These are phyloP conservation scores for Quercus agrifolia DNA, from an alignment of 306 rosid genomes.

Conservation along the genomic window DNA sequence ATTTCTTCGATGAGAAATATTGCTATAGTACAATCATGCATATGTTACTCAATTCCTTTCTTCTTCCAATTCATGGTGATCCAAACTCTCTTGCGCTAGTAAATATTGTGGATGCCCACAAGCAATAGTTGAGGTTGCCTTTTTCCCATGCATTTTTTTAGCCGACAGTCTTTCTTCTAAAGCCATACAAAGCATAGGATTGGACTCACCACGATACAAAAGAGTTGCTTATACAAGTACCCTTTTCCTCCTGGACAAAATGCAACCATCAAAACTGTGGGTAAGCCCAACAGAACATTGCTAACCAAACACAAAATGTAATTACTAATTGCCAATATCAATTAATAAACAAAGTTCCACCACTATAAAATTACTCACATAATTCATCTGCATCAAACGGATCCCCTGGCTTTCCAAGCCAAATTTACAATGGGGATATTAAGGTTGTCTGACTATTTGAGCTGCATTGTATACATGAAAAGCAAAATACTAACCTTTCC, in stretches of 20 bases:
- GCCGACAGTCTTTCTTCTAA: no score
- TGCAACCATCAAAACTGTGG: neutral
- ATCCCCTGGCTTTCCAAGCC: neutral
- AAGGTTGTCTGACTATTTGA: neutral
- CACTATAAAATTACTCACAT: neutral
- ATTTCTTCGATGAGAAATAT: no score
- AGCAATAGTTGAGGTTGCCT: no score
- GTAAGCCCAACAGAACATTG: neutral
- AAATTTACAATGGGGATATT: neutral
- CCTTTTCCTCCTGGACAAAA: neutral
- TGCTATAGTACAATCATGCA: no score
- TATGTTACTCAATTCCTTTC: no score
- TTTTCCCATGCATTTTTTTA: no score
- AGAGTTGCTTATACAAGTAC: neutral
- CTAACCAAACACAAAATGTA: neutral
- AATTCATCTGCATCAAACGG: neutral
- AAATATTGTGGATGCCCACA: no score
- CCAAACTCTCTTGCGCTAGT: no score
- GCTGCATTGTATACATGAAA: neutral
- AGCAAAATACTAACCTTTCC: neutral
- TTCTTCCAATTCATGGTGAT: no score
- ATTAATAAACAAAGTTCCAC: neutral
- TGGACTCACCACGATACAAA: no score
- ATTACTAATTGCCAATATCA: neutral
- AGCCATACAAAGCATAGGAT: no score